Evolutionary conservation across 257 asterid species (phyloP).

Genomic region (Solanum sejunctum): DNA sequence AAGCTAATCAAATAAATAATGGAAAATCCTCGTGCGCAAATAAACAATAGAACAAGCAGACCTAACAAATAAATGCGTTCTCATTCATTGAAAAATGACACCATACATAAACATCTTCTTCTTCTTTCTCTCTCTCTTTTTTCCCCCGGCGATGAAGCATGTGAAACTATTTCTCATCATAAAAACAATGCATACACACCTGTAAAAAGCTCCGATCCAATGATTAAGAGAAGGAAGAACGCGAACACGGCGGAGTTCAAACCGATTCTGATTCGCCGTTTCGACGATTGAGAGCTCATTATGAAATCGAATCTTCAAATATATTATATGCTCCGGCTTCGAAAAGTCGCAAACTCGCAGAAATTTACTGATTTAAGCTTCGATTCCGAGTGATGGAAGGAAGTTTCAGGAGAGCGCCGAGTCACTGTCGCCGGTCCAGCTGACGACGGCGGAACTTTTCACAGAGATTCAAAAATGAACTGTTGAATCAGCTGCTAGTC

Average conservation of each 20-base stretch:
- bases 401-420: background rate
- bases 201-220: background rate
- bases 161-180: background rate
- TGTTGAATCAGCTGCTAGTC: background rate
- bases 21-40: background rate
- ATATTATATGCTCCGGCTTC: background rate
- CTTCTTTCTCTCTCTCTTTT: background rate
- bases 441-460: background rate
- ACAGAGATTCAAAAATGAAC: background rate
- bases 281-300: background rate
- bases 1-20: background rate
- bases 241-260: background rate
- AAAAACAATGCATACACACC: background rate
- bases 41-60: background rate
- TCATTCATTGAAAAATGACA: background rate
- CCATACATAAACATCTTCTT: background rate
- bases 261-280: background rate
- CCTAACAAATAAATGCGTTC: background rate
- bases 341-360: background rate
- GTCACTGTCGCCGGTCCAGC: background rate
- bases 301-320: background rate
- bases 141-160: background rate
- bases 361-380: background rate
- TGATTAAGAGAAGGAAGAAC: background rate
- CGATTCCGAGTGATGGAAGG: background rate